Conservation (phyloP, 2,329 filamentous ascomycete genomes). For the Aspergillus thermomutatus region DNA sequence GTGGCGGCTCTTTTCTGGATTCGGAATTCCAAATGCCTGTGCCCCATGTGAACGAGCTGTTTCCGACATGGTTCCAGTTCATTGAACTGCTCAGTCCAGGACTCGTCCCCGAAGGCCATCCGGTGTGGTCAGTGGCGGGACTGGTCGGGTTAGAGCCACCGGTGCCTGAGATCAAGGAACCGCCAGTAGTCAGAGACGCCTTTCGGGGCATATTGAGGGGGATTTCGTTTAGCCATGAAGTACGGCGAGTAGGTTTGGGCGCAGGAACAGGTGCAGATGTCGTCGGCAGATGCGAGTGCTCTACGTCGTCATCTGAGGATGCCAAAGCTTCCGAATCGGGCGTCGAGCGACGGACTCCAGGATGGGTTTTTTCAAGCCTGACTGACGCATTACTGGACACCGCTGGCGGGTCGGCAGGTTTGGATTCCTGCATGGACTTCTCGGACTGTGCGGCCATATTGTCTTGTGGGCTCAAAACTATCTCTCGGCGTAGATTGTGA, state of each 20-base stretch:
- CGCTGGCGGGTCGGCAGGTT: slow-evolving; percentile 39
- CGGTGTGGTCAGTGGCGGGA: slow-evolving; percentile 63
- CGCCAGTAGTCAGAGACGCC: slow-evolving; percentile 67
- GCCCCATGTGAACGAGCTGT: slow-evolving; percentile 64
- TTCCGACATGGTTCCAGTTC: slow-evolving; percentile 45
- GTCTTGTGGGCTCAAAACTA: slow-evolving; percentile 26
- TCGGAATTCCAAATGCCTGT: slow-evolving; percentile 80
- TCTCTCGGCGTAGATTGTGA: slow-evolving; percentile 20
- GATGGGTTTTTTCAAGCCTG: slow-evolving; percentile 70
- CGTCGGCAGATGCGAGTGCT: slow-evolving; percentile 58
- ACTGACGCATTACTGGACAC: slow-evolving; percentile 61
- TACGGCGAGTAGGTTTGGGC: slow-evolving; percentile 64
- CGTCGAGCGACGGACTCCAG: slow-evolving; percentile 70
- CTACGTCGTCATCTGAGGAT: slow-evolving; percentile 89
- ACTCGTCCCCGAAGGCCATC: slow-evolving; percentile 40
- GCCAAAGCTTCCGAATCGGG: slow-evolving; percentile 91
- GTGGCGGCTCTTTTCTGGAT: slow-evolving; percentile 68
- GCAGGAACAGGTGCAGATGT: slow-evolving; percentile 49
- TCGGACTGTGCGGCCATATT: slow-evolving; percentile 41
- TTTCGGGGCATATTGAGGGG: slow-evolving; percentile 67
- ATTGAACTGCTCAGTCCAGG: slow-evolving; percentile 38
- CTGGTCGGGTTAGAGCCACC: slow-evolving; percentile 78
- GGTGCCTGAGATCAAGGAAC: slow-evolving; percentile 71
- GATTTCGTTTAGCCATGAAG: slow-evolving; percentile 85
- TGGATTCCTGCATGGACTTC: slow-evolving; percentile 28